Conservation (phyloP, 1,284 basidiomycete genomes). For the Irpex rosettiformis region DNA sequence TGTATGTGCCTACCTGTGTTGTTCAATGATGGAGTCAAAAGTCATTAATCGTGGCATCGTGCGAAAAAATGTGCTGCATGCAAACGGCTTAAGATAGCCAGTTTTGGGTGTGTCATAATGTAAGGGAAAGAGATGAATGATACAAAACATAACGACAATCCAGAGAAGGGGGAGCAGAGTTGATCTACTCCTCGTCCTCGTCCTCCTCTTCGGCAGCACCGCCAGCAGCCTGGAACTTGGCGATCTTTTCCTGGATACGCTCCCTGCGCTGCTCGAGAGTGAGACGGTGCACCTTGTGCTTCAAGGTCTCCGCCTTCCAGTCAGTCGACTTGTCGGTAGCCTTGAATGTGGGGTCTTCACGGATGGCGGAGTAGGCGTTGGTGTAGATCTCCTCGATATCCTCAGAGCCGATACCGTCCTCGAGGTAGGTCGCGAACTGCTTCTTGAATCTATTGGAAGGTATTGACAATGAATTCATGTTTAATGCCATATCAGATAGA, state of each 20-base stretch:
- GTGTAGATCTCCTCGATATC: conserved; percentile 98
- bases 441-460: conserved; percentile 99
- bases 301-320: conserved; percentile 87
- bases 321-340: conserved; percentile 90
- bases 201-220: conserved; percentile 42
- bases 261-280: conserved; percentile 77
- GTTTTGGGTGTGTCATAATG: conserved; percentile 18
- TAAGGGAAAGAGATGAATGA: conserved; percentile 11
- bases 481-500: no score
- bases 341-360: conserved; percentile 91
- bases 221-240: conserved; percentile 74
- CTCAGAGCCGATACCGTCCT: conserved; percentile 92
- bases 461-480: no score
- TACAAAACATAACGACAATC: conserved; percentile 16
- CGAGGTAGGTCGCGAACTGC: conserved; percentile 95
- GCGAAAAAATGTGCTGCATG: conserved; percentile 9
- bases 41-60: not conserved
- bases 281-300: conserved; percentile 72
- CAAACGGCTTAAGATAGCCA: conserved; percentile 19
- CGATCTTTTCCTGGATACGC: conserved; percentile 80
- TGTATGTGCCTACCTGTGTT: not conserved
- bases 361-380: conserved; percentile 90
- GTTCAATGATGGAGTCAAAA: not conserved
- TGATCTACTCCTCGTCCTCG: conserved; percentile 53
- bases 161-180: conserved; percentile 8